Conservation (phyloP, 1,284 basidiomycete genomes). For the Hymenochaete sp. region DNA sequence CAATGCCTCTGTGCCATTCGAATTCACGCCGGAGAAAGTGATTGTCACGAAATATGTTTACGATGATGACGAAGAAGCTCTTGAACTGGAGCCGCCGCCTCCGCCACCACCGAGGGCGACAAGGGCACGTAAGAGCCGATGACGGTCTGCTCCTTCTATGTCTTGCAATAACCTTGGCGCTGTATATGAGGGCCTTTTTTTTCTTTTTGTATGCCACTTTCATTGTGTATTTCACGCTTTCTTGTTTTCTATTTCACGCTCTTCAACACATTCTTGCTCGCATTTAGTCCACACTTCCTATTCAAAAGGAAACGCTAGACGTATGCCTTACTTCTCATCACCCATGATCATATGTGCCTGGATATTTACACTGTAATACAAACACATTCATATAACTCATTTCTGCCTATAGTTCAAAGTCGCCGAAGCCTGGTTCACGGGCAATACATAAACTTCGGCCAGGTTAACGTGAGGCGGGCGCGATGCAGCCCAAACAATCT, state of each 20-base stretch:
- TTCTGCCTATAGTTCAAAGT: constrained; percentile 51
- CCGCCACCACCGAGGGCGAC: constrained; percentile 47
- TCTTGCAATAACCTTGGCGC: constrained; percentile 1
- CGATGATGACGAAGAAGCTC: constrained; percentile 52
- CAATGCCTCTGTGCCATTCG: constrained; percentile 51
- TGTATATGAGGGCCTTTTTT: not conserved
- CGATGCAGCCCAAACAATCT: constrained; percentile 93
- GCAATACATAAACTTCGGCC: constrained; percentile 71
- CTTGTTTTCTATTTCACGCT: not conserved
- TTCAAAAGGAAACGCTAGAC: too few relatives aligned
- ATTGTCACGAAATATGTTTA: constrained; percentile 77
- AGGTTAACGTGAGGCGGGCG: constrained; percentile 83
- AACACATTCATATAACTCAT: constrained; percentile 28
- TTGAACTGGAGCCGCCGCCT: constrained; percentile 20
- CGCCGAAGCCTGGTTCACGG: constrained; percentile 74
- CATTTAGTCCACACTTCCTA: constrained; percentile 14
- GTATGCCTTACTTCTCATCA: not conserved
- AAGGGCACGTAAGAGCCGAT: constrained; percentile 37
- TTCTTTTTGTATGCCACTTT: not conserved
- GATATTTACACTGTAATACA: too few relatives aligned
- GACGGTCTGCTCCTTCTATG: constrained; percentile 15
- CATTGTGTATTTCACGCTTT: not conserved
- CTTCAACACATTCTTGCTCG: not conserved
- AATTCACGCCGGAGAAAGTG: constrained; percentile 59
- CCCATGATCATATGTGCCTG: too few relatives aligned